Base-by-base conservation (phyloP, 805 yeast species). In the Nakazawaea wyomingensis region DNA sequence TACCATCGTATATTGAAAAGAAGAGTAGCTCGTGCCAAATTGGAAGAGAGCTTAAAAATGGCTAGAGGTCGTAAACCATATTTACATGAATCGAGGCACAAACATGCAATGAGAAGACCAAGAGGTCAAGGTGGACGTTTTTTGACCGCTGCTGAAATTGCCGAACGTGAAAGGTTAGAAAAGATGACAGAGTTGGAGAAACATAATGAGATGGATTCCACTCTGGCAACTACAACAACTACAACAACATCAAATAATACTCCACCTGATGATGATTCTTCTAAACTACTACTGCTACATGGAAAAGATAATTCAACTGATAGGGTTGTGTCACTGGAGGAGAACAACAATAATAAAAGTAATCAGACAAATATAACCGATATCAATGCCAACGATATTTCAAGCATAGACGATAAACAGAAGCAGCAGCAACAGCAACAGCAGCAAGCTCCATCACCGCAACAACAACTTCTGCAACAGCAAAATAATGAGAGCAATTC, bases 101-200 rank as follows among this genome's bases (percentile, higher is more conserved):
- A 93, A 60, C 99, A 93, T 61, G 99, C 99, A 3, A 93, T 93
- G 99, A 76, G 98, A 59, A 77, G 99, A 60, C 98, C 99, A 13
- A 78, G 99, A 54, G 99, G 99, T 21, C 98, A 93, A 66, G 99
- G 99, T 26, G 99, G 99, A 5, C 72, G 99, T 48, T 93, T 93
- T 53, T 65, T 93, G 47, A 93, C 99, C 1, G 96, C 98, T 11
- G 96, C 96, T 9, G 93, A 85, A 54, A 84, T 85, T 43, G 88
- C 86, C 4, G 89, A 82, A 53, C 65, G 74, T 44, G 84, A 80
- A 39, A 57, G 69, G 41, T 36, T 50, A 9, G 59, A 57, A 48
- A 56, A 55, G 20, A 37, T 49, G 44, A 40, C 47, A 33, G 41
- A 39, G 14, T 35, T 44, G 21, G 47, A 44, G 29, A 45, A 33